These are phyloP conservation scores for Rutstroemia sp. DNA, from an alignment of 2,329 filamentous ascomycete genomes.

Conservation along the genomic window DNA sequence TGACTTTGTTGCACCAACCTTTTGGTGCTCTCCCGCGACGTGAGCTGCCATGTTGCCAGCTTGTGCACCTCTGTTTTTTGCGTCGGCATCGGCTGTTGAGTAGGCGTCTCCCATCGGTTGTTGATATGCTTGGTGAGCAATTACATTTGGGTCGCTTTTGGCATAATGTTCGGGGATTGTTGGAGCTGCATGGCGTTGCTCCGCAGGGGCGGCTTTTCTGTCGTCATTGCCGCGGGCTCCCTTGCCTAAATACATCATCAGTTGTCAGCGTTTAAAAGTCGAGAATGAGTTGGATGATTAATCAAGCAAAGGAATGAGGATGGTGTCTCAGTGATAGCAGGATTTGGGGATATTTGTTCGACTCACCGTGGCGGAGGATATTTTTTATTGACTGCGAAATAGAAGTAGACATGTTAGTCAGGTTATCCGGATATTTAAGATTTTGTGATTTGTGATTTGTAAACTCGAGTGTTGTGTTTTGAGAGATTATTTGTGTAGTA, in stretches of 20 bases:
- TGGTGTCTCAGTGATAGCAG: no score
- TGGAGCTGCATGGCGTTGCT: constrained; percentile 36
- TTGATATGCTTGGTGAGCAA: constrained; percentile 46
- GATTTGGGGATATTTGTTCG: not conserved
- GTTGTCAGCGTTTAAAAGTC: not conserved
- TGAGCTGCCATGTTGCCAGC: constrained; percentile 59
- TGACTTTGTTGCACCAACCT: constrained; percentile 27
- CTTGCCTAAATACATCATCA: not conserved
- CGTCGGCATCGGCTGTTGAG: constrained; percentile 51
- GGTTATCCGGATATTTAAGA: not conserved
- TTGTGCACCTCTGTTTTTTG: constrained; percentile 60
- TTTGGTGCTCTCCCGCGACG: constrained; percentile 51
- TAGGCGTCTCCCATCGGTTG: constrained; percentile 47
- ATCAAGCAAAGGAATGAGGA: not conserved
- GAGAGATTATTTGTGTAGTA: not conserved
- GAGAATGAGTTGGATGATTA: not conserved
- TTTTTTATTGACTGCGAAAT: constrained; percentile 9
- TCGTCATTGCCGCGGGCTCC: constrained; percentile 50
- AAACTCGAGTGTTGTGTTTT: not conserved
- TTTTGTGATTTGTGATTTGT: not conserved
- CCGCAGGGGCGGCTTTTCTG: constrained; percentile 38
- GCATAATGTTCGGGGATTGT: constrained; percentile 31
- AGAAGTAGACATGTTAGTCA: constrained; percentile 9
- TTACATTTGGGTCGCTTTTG: constrained; percentile 51
- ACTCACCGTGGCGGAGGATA: constrained; percentile 7